These are phyloP conservation scores for Naematelia encephala DNA, from an alignment of 768 basidiomycete species.

Conservation along the genomic window DNA sequence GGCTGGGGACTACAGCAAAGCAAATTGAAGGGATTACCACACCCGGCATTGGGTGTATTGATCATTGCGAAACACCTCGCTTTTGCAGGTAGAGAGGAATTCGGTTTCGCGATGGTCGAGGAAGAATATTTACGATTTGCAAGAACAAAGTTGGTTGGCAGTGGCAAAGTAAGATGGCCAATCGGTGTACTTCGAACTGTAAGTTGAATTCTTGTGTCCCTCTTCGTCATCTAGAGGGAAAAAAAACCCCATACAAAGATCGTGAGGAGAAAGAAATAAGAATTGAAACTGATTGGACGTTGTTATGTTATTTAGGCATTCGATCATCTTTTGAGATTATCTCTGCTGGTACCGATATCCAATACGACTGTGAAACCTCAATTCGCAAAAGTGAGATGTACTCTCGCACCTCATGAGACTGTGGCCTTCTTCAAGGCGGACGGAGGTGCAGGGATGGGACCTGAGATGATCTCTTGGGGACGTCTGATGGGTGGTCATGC, in stretches of 20 bases:
- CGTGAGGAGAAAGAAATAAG: constrained; percentile 44
- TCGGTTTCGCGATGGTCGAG: constrained; percentile 90
- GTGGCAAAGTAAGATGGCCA: constrained; percentile 45
- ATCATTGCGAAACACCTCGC: constrained; percentile 77
- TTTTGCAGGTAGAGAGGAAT: constrained; percentile 68
- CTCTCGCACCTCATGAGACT: constrained; percentile 63
- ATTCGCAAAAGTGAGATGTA: constrained; percentile 72
- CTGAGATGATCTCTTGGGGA: constrained; percentile 48
- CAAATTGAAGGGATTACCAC: constrained; percentile 57
- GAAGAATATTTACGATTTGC: constrained; percentile 63
- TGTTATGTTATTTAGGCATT: constrained; percentile 74
- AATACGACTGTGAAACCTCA: constrained; percentile 57
- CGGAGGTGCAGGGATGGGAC: constrained; percentile 40
- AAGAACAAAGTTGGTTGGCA: constrained; percentile 52
- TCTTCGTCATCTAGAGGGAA: too few relatives aligned
- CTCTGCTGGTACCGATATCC: constrained; percentile 59
- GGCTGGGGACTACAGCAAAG: constrained; percentile 41
- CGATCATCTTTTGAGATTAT: constrained; percentile 61
- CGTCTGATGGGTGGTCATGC: constrained; percentile 48
- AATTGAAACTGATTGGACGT: constrained; percentile 40
- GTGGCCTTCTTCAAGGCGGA: constrained; percentile 48
- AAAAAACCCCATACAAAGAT: too few relatives aligned
- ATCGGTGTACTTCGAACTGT: constrained; percentile 58
- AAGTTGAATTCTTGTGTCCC: too few relatives aligned
- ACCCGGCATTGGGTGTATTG: constrained; percentile 75